Evolutionary conservation across 352 stramenopile species (phyloP).

Genomic region (Phytophthora sp.): DNA sequence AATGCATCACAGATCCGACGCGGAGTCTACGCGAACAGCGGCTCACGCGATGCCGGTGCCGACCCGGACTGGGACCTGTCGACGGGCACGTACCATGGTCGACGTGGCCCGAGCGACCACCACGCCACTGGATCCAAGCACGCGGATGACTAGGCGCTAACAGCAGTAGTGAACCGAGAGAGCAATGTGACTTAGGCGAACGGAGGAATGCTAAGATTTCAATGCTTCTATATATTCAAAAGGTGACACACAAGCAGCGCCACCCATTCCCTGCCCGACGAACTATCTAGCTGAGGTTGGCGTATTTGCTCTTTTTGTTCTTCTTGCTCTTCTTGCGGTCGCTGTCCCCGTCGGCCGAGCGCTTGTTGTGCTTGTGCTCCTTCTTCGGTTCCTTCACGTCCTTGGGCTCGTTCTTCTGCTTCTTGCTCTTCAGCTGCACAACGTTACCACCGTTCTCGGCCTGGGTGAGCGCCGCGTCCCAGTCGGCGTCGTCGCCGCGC

Average conservation of each 20-base stretch:
- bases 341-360: slow-evolving; percentile 50
- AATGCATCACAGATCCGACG: slow-evolving; percentile 80
- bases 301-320: slow-evolving; percentile 79
- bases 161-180: not conserved
- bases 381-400: slow-evolving; percentile 81
- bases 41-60: slow-evolving; percentile 74
- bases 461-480: slow-evolving; percentile 72
- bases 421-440: slow-evolving; percentile 91
- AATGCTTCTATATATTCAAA: slow-evolving; percentile 35
- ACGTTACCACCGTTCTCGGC: slow-evolving; percentile 44
- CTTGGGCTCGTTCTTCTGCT: slow-evolving; percentile 74
- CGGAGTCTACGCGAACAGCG: slow-evolving; percentile 83
- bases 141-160: slow-evolving; percentile 1
- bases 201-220: not conserved
- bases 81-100: slow-evolving; percentile 68
- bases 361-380: slow-evolving; percentile 44
- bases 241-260: slow-evolving; percentile 8
- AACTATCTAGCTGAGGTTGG: slow-evolving; percentile 65
- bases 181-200: not conserved
- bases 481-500: slow-evolving; percentile 94
- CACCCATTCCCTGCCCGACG: slow-evolving; percentile 9
- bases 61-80: slow-evolving; percentile 86
- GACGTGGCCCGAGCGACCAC: slow-evolving; percentile 45
- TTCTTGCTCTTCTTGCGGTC: slow-evolving; percentile 65
- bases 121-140: slow-evolving; percentile 17